phyloP scores from a whole-genome alignment of 768 basidiomycete genomes.

The Solioccasus polychromus region DNA sequence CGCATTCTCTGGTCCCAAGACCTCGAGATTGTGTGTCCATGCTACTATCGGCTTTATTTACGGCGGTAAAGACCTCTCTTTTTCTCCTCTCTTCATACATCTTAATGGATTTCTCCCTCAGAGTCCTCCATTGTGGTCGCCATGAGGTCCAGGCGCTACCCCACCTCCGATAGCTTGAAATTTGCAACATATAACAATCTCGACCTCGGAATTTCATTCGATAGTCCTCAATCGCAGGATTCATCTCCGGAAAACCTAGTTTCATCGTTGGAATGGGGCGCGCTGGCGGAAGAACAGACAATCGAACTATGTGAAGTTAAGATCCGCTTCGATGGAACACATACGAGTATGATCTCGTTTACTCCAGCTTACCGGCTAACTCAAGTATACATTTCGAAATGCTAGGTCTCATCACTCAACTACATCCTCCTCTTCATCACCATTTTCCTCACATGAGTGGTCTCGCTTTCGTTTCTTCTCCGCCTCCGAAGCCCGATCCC shows the following conservation, averaged over 20 bases:
- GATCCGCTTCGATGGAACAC: conserved; percentile 44
- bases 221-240: conserved; percentile 17
- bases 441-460: conserved; percentile 37
- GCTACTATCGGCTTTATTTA: conserved; percentile 63
- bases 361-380: neutral
- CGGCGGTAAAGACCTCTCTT: conserved; percentile 39
- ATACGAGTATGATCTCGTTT: conserved; percentile 38
- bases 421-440: conserved; percentile 45
- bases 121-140: conserved; percentile 62
- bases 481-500: conserved; percentile 29
- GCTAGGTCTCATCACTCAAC: conserved; percentile 42
- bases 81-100: neutral
- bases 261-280: conserved; percentile 43
- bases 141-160: conserved; percentile 54
- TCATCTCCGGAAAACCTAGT: conserved; percentile 22
- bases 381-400: conserved; percentile 3
- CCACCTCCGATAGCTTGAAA: conserved; percentile 33
- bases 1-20: conserved; percentile 33
- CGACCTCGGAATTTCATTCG: conserved; percentile 36
- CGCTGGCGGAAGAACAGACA: conserved; percentile 55
- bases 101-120: conserved; percentile 23
- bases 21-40: conserved; percentile 46
- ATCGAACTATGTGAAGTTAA: conserved; percentile 64
- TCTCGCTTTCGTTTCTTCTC: conserved; percentile 46
- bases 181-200: conserved; percentile 35